Conservation (phyloP, 2,329 filamentous ascomycete genomes). For the Pestalotiopsis fici region DNA sequence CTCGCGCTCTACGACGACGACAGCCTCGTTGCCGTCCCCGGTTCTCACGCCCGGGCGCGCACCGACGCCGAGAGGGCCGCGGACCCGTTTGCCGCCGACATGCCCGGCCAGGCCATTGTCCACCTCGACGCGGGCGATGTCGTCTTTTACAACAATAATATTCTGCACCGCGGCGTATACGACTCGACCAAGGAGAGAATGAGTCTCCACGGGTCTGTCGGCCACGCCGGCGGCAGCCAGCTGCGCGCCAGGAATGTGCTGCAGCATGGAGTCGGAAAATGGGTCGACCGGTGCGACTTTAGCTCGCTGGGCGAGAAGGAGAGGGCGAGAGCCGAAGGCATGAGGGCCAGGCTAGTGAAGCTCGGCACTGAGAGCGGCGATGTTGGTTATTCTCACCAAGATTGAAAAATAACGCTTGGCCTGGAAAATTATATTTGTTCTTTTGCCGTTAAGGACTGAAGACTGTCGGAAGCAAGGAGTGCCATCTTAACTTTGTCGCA, state of each 20-base stretch:
- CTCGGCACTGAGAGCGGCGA: constrained; percentile 62
- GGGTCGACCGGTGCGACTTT: constrained; percentile 64
- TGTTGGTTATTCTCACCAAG: constrained; percentile 64
- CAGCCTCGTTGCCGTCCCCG: constrained; percentile 75
- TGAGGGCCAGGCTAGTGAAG: constrained; percentile 63
- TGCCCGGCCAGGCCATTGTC: constrained; percentile 69
- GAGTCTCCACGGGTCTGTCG: constrained; percentile 74
- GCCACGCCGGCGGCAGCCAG: constrained; percentile 54
- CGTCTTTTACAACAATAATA: constrained; percentile 90
- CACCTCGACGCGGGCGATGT: constrained; percentile 72
- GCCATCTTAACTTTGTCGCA: neutral
- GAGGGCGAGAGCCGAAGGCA: constrained; percentile 57
- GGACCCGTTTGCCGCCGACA: constrained; percentile 59
- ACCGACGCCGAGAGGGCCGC: constrained; percentile 71
- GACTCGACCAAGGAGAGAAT: constrained; percentile 58
- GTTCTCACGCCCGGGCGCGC: constrained; percentile 70
- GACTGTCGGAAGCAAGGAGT: neutral
- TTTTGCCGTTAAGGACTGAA: neutral
- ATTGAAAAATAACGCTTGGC: constrained; percentile 30
- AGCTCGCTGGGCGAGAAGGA: constrained; percentile 41
- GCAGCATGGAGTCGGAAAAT: constrained; percentile 72
- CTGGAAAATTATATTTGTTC: neutral
- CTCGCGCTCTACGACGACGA: constrained; percentile 73
- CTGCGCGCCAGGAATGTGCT: constrained; percentile 70
- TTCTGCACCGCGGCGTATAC: constrained; percentile 74